A percentile compares a stretch with the other conserved stretches of the same genome.
Conservation (phyloP, 495 filamentous ascomycete genomes). For the Neurospora sp. region DNA sequence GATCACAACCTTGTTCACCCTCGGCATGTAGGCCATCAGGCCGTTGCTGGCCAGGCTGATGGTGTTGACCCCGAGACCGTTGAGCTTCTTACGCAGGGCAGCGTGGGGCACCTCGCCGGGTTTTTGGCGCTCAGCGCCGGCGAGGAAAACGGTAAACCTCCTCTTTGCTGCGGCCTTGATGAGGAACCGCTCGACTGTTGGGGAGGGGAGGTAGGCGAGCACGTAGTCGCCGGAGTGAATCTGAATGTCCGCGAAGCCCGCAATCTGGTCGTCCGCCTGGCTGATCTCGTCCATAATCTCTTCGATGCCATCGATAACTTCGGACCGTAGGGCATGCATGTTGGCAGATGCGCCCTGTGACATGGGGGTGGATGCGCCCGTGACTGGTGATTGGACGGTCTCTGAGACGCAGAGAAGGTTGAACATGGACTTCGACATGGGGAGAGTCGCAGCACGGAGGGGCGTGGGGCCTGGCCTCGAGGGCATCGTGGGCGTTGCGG, state of each 20-base stretch:
- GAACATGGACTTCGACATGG: constrained; percentile 64
- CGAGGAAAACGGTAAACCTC: constrained; percentile 79
- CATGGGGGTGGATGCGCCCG: constrained; percentile 37
- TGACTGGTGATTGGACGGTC: constrained; percentile 19
- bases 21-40: constrained; percentile 83
- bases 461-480: constrained; percentile 28
- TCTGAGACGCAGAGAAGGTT: constrained; percentile 50
- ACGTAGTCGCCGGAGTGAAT: constrained; percentile 87
- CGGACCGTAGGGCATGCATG: constrained; percentile 60
- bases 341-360: constrained; percentile 25
- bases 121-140: constrained; percentile 31
- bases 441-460: constrained; percentile 44
- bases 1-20: constrained; percentile 88
- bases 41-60: constrained; percentile 75
- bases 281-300: constrained; percentile 88
- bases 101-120: constrained; percentile 29
- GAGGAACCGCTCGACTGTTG: constrained; percentile 77
- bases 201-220: constrained; percentile 70
- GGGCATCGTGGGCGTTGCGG: constrained; percentile 17
- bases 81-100: constrained; percentile 64
- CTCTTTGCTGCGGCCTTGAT: constrained; percentile 73
- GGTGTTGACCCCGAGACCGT: constrained; percentile 64
- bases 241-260: constrained; percentile 73
- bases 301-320: constrained; percentile 77
- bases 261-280: constrained; percentile 83